Base-by-base conservation (phyloP, 164 flowering plant genomes). In the Warburgia ugandensis region DNA sequence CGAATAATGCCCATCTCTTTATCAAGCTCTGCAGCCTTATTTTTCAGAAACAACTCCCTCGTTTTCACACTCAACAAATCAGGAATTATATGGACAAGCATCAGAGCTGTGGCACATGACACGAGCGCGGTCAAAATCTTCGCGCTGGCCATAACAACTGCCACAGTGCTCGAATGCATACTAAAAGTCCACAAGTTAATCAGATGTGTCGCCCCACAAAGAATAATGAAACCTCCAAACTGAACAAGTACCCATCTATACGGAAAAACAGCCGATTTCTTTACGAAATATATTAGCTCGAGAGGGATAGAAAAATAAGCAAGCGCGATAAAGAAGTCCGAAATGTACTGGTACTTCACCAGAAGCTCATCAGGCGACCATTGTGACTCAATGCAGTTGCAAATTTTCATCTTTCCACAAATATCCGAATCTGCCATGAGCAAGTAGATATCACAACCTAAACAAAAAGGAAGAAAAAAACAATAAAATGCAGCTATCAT, bases 161-260 rank as follows among this genome's bases (percentile, higher is more conserved):
- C 85, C 45, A 86, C 92, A 40, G 77, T 84, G 67, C 77, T 75
- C 3, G 95, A 39, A 49, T 86, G 95, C 50, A 65, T 35, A 17
- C 33, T 63, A 50, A 82, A 87, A 27, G 94, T 87, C 96, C 96
- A 87, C 30, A 87, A 49, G 64, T 74, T 87, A n/a, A 87, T 87
- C 12, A 87, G 79, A 55, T 87, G 96, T 0, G 96, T 87, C 0
- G 86, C 85, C 7, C 95, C 95, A 64, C 95, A 86, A 5, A 86
- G 77, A 56, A 87, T 83, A n/a, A 87, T 87, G 56, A 87, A 87
- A 36, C 94, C 96, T 28, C 96, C 96, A 63, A 87, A 87, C 68
- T 87, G 94, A 50, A 87, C 86, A 36, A 87, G 83, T 47, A 87
- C 96, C 96, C 96, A 87, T 73, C 83, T 67, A 55, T 87, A 87